These are phyloP conservation scores for Plasmopara muralis DNA, from an alignment of 352 stramenopile genomes.

Conservation along the genomic window DNA sequence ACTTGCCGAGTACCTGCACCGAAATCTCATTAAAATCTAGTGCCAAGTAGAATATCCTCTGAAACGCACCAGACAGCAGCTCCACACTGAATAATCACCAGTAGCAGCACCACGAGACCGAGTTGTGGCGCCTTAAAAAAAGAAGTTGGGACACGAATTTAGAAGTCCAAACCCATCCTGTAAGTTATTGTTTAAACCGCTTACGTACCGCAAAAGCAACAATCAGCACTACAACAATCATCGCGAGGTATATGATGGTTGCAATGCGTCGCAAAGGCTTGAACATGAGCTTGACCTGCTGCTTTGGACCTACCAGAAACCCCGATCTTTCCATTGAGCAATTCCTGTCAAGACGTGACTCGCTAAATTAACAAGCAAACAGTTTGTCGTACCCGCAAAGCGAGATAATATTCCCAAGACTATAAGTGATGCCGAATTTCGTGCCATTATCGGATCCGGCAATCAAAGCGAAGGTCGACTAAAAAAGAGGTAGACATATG, in stretches of 20 bases:
- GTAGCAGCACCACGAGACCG: constrained; percentile 65
- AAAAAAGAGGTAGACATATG: too few species aligned
- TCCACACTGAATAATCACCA: constrained; percentile 71
- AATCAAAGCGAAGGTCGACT: constrained; percentile 81
- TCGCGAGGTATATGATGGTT: constrained; percentile 62
- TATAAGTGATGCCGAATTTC: constrained; percentile 81
- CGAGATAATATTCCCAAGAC: constrained; percentile 74
- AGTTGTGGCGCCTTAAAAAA: constrained; percentile 45
- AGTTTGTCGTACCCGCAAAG: constrained; percentile 55
- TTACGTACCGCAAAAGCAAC: constrained; percentile 57
- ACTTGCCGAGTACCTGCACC: constrained; percentile 66
- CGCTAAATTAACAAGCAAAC: background rate
- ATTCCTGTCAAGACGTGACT: constrained; percentile 1
- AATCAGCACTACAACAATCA: constrained; percentile 69
- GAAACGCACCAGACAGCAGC: constrained; percentile 53
- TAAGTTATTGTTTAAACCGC: too few species aligned
- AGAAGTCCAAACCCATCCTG: too few species aligned
- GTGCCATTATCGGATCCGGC: constrained; percentile 54
- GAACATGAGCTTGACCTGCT: constrained; percentile 86
- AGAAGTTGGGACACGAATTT: constrained; percentile 4
- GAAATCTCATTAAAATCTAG: background rate
- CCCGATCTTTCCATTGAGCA: constrained; percentile 36
- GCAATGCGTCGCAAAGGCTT: constrained; percentile 73
- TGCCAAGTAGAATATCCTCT: constrained; percentile 1
- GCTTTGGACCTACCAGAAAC: constrained; percentile 70